Evolutionary conservation across 192 early-diverging fungal species (phyloP).

Genomic region (Kickxella alabastrina): DNA sequence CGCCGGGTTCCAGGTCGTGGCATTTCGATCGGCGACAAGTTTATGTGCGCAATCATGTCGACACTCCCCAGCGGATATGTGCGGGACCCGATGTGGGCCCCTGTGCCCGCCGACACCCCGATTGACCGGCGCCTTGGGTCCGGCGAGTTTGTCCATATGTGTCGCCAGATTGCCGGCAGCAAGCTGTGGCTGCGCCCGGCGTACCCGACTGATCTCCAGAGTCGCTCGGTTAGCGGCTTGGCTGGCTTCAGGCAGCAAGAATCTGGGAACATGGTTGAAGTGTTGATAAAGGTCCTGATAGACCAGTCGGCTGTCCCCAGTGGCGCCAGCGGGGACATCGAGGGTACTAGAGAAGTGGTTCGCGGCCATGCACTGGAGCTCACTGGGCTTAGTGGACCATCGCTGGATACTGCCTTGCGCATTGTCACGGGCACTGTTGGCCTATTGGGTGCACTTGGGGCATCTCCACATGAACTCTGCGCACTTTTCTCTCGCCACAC

Average conservation of each 20-base stretch:
- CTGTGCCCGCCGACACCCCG: neutral
- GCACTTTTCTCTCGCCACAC: conserved; percentile 1
- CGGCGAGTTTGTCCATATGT: conserved; percentile 7
- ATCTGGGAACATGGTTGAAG: neutral
- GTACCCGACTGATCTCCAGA: too few relatives aligned
- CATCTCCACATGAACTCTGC: conserved; percentile 19
- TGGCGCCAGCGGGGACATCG: too few relatives aligned
- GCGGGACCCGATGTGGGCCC: neutral
- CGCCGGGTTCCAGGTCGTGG: conserved; percentile 47
- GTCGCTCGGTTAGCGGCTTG: too few relatives aligned
- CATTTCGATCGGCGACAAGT: conserved; percentile 19
- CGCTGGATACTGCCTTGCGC: too few relatives aligned
- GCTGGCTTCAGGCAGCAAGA: too few relatives aligned
- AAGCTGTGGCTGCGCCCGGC: neutral
- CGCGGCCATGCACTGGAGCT: too few relatives aligned
- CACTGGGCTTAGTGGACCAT: too few relatives aligned
- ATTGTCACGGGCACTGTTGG: neutral
- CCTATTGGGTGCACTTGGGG: conserved; percentile 8
- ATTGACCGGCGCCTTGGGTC: conserved; percentile 2
- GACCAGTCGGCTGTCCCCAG: neutral
- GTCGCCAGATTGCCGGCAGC: neutral
- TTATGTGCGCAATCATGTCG: conserved; percentile 12
- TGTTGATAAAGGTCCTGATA: neutral
- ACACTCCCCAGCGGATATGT: conserved; percentile 9
- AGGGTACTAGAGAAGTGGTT: too few relatives aligned